phyloP scores from a whole-genome alignment of 1,139 yeast species.

The Diutina catenulata region DNA sequence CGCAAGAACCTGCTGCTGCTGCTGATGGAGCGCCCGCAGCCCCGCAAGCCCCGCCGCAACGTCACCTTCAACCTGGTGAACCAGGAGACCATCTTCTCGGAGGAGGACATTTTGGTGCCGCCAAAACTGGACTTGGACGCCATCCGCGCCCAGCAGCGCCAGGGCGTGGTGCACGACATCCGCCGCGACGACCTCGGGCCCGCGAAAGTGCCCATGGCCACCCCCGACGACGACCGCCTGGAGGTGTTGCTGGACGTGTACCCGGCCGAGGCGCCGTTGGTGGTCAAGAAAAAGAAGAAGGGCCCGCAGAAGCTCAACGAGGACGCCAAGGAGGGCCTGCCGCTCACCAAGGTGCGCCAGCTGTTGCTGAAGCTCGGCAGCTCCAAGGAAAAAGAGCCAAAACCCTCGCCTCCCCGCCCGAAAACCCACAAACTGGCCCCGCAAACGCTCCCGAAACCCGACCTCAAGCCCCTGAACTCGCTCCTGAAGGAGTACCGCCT shows the following conservation, averaged over 20 bases:
- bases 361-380: not conserved
- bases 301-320: not conserved
- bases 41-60: not conserved
- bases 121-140: not conserved
- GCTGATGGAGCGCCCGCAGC: too few species aligned
- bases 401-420: too few species aligned
- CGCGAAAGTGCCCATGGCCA: not conserved
- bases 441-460: not conserved
- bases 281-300: slow-evolving; percentile 21
- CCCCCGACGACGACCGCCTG: slow-evolving; percentile 7
- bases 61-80: not conserved
- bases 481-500: not conserved
- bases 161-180: slow-evolving; percentile 15
- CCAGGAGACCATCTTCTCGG: slow-evolving; percentile 1
- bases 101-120: not conserved
- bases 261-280: slow-evolving; percentile 27
- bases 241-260: slow-evolving; percentile 36
- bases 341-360: slow-evolving; percentile 1
- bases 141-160: slow-evolving; percentile 3
- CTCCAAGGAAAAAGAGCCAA: not conserved
- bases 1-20: not conserved
- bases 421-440: not conserved
- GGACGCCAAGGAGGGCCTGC: not conserved
- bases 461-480: slow-evolving; percentile 1
- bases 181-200: slow-evolving; percentile 11